A percentile compares a stretch with the other conserved stretches of the same genome.
Conservation (phyloP, 306 rosid genomes). For the Ormosia semicastrata region DNA sequence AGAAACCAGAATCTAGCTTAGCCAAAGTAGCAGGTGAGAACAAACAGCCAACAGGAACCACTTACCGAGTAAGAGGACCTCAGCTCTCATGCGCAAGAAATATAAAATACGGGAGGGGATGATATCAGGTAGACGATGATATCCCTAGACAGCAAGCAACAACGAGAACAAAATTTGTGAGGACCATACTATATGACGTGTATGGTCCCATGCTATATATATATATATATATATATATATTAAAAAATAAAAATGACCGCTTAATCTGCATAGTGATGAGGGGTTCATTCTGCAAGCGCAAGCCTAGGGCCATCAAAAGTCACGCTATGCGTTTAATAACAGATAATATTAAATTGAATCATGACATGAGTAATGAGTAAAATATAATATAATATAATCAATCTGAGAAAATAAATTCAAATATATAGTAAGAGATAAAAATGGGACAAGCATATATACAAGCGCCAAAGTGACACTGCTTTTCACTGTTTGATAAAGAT, state of each 20-base stretch:
- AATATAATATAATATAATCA: not conserved
- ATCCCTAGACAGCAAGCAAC: not conserved
- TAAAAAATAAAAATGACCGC: conserved; percentile 22
- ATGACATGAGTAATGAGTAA: not conserved
- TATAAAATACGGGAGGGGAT: conserved; percentile 7
- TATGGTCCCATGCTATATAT: conserved; percentile 48
- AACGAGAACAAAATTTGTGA: conserved; percentile 5
- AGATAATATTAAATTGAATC: conserved; percentile 16
- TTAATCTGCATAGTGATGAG: conserved; percentile 44
- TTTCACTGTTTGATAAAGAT: conserved; percentile 36
- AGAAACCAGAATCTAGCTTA: conserved; percentile 25
- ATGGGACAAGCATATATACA: not conserved
- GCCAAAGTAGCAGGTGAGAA: conserved; percentile 19
- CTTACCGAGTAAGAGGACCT: conserved; percentile 11
- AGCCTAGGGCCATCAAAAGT: conserved; percentile 43
- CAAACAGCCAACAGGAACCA: conserved; percentile 26
- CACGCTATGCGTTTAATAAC: conserved; percentile 45
- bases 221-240: not conserved
- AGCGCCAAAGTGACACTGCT: not conserved
- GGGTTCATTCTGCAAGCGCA: conserved; percentile 14
- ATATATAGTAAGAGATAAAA: not conserved
- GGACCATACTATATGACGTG: conserved; percentile 62
- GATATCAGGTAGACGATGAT: conserved; percentile 15
- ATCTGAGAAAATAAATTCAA: not conserved
- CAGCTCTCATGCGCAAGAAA: conserved; percentile 34